Evolutionary conservation across 306 rosid genomes (phyloP), one percentile per base, ranked within the genome.

Genomic region (Trifolium repens): DNA sequence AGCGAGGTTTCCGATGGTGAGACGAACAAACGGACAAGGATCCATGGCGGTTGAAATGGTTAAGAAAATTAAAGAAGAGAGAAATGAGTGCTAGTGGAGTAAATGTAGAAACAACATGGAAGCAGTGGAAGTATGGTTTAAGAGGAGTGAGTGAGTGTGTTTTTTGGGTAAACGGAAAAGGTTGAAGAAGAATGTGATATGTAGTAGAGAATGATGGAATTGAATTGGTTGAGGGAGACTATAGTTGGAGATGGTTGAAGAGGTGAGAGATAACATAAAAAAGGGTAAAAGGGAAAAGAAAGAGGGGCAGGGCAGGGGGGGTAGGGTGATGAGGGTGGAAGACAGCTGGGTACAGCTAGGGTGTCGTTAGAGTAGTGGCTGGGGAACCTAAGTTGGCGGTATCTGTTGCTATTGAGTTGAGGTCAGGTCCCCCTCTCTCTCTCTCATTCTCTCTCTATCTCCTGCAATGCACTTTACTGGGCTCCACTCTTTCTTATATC

Each of bases 21-120:
- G 77, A 1, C 93, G 82, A 9, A 88, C 89, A 34, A 92, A 92
- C 37, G 90, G 91, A 73, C 96, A 92, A 0, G 97, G 97, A 89
- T 92, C 97, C 97, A 92, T 92, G 15, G 67, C 2, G 37, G 11
- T 19, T 3, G 0, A 19, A 66, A 2, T 13, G 11, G 42, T 4
- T 34, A 0, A 1, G 40, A 12, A n/a, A 16, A 22, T 35, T 27
- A 27, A 27, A 27, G 30, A 27, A 9, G 16, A 5, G 46, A 5
- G 3, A 54, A 19, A 22, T 0, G 47, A 69, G 77, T 62, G 61
- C 24, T 42, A 52, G n/a, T 47, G 22, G 15, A 16, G 60, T 9
- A 8, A 71, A 59, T 44, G 75, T 14, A 30, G 34, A 3, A 5
- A 35, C 0, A 57, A 24, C 50, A 69, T 27, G 50, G 9, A 40